Evolutionary conservation across 768 basidiomycete species (phyloP).

Genomic region (Mycena epipterygia): DNA sequence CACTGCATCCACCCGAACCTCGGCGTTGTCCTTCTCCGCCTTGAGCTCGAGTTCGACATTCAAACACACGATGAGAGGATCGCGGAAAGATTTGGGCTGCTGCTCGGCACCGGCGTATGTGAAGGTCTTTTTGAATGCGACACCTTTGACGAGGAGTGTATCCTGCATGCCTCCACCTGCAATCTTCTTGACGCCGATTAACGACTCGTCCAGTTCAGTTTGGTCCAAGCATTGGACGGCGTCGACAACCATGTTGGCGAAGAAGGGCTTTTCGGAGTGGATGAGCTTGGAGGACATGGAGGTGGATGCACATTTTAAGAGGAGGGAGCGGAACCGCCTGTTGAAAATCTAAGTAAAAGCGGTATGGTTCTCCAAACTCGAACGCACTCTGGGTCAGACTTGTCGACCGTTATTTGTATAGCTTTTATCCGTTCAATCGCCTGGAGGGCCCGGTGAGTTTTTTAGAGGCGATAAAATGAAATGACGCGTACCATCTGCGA

Average conservation of each 20-base stretch:
- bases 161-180: constrained; percentile 99
- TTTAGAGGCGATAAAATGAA: constrained; percentile 6
- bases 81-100: constrained; percentile 92
- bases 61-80: constrained; percentile 92
- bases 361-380: constrained; percentile 9
- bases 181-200: constrained; percentile 98
- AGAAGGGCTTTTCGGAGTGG: constrained; percentile 98
- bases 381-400: constrained; percentile 88
- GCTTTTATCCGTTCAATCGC: constrained; percentile 89
- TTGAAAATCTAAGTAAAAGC: constrained; percentile 30
- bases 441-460: constrained; percentile 54
- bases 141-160: constrained; percentile 89
- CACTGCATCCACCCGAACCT: constrained; percentile 96
- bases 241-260: constrained; percentile 98
- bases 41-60: constrained; percentile 99
- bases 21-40: constrained; percentile 99
- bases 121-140: constrained; percentile 99
- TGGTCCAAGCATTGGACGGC: constrained; percentile 95
- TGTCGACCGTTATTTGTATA: constrained; percentile 92
- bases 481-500: constrained; percentile 78
- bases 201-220: constrained; percentile 92
- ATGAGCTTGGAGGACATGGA: constrained; percentile 99
- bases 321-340: constrained; percentile 93
- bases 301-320: constrained; percentile 96
- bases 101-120: constrained; percentile 99